These are phyloP conservation scores for Lasiodiplodia citricola DNA, from an alignment of 2,329 filamentous ascomycete genomes.

Conservation along the genomic window DNA sequence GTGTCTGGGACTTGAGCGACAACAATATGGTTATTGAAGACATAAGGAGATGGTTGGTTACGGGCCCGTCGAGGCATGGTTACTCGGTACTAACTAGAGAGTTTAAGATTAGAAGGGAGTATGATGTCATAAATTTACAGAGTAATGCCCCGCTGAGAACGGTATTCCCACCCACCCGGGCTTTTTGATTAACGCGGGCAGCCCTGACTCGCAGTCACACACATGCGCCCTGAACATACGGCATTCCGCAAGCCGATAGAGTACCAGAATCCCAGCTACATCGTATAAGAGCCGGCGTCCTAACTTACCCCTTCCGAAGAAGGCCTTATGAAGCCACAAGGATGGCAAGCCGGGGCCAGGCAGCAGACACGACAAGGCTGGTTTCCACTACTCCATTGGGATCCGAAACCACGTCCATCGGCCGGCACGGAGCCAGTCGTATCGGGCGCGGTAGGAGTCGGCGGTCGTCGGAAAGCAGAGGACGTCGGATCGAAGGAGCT, in stretches of 20 bases:
- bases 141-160: background rate
- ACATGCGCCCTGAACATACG: background rate
- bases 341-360: background rate
- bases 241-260: background rate
- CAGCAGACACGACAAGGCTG: background rate
- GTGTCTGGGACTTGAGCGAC: background rate
- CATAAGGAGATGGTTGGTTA: background rate
- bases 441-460: background rate
- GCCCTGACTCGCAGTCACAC: background rate
- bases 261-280: background rate
- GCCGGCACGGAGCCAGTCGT: background rate
- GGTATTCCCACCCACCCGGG: slow-evolving; percentile 7
- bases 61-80: background rate
- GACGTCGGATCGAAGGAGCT: background rate
- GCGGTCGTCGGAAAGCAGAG: background rate
- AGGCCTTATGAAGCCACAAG: slow-evolving; percentile 1
- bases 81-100: background rate
- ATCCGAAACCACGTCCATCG: background rate
- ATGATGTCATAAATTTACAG: background rate
- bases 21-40: background rate
- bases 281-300: background rate
- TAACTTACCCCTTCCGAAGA: background rate
- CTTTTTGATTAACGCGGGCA: background rate
- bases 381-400: background rate
- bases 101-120: background rate